These are phyloP conservation scores for Pseudoscleropodium purum DNA, from an alignment of 225 moss, liverwort and hornwort genomes.

Conservation along the genomic window DNA sequence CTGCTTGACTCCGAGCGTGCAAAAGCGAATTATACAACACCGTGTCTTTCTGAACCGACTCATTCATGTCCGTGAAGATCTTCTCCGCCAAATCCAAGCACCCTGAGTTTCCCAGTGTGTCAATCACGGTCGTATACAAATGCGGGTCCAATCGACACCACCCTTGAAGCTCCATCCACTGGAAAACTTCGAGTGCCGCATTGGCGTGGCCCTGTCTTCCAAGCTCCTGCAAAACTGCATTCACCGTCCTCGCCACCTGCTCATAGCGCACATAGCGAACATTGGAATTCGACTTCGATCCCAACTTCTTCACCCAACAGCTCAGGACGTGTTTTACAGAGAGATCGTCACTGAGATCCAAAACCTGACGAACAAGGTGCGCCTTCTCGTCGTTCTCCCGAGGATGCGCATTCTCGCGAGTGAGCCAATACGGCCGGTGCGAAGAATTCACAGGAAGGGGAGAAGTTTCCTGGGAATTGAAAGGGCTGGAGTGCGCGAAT, in stretches of 20 bases:
- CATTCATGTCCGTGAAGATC: constrained; percentile 63
- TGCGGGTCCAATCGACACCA: constrained; percentile 91
- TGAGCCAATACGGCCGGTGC: constrained; percentile 18
- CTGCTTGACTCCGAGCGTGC: constrained; percentile 73
- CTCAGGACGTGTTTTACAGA: constrained; percentile 45
- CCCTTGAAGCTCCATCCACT: constrained; percentile 93
- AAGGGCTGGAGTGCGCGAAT: constrained; percentile 15
- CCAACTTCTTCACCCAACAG: constrained; percentile 54
- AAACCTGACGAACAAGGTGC: constrained; percentile 28
- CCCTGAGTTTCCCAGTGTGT: constrained; percentile 61
- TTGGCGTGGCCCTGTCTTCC: constrained; percentile 48
- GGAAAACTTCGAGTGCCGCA: constrained; percentile 65
- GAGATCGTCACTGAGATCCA: constrained; percentile 25
- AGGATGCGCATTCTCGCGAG: constrained; percentile 24
- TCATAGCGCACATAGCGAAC: constrained; percentile 58
- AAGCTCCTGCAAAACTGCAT: constrained; percentile 79
- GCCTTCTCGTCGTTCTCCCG: constrained; percentile 45
- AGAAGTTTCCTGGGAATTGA: background rate
- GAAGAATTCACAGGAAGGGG: background rate
- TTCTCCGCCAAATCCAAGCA: constrained; percentile 78
- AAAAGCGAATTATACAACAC: constrained; percentile 73
- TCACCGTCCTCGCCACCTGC: constrained; percentile 74
- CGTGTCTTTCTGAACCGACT: constrained; percentile 66
- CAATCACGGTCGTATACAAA: constrained; percentile 84
- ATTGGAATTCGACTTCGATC: constrained; percentile 21